A percentile compares a stretch with the other conserved stretches of the same genome.
phyloP scores from a whole-genome alignment of 2,329 filamentous ascomycete species.

The Fragosphaeria purpurea region DNA sequence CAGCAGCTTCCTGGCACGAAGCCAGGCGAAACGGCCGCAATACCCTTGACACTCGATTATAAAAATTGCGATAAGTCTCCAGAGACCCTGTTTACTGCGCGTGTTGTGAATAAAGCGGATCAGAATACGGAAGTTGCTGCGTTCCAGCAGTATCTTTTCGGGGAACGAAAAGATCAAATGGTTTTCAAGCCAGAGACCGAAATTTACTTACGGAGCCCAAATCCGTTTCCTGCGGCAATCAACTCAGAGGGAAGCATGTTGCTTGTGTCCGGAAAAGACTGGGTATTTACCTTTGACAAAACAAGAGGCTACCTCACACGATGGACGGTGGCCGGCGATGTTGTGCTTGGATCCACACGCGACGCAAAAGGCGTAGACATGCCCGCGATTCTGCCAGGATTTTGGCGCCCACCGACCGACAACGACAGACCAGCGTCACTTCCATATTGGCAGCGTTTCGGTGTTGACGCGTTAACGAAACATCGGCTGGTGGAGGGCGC shows the following conservation, averaged over 20 bases:
- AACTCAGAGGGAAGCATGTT: too few species aligned
- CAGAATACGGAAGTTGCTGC: constrained; percentile 31
- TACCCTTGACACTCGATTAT: too few species aligned
- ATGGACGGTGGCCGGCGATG: constrained; percentile 28
- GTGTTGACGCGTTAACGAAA: constrained; percentile 25
- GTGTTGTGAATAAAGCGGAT: too few species aligned
- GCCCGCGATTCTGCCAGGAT: constrained; percentile 33
- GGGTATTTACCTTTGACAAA: constrained; percentile 33
- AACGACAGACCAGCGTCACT: constrained; percentile 48
- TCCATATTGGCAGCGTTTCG: constrained; percentile 47
- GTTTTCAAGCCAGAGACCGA: constrained; percentile 3
- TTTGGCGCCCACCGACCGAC: constrained; percentile 57
- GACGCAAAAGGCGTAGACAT: constrained; percentile 11
- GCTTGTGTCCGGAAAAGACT: constrained; percentile 19
- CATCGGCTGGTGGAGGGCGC: too few species aligned
- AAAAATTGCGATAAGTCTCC: too few species aligned
- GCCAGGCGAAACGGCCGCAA: too few species aligned
- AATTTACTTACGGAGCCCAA: too few species aligned
- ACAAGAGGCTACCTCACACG: constrained; percentile 31
- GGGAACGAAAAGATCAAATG: constrained; percentile 13
- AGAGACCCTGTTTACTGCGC: too few species aligned
- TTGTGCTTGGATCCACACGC: constrained; percentile 22
- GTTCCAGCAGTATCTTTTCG: constrained; percentile 35
- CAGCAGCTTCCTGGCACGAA: too few species aligned
- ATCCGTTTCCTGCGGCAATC: too few species aligned